These are phyloP conservation scores for Fusarium haematococcum DNA, from an alignment of 2,329 filamentous ascomycete species.

Conservation along the genomic window DNA sequence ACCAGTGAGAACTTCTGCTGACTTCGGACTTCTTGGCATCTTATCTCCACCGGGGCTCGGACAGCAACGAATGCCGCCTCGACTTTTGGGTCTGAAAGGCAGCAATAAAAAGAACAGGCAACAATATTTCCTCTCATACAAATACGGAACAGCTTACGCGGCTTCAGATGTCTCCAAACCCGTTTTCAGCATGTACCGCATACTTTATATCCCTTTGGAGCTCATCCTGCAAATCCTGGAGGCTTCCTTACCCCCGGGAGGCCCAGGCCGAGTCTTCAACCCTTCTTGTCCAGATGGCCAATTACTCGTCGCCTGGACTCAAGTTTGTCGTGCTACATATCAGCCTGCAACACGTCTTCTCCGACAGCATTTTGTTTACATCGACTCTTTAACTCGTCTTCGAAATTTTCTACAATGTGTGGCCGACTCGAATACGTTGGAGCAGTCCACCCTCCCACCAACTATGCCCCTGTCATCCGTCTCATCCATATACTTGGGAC, in stretches of 20 bases:
- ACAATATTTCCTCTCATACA: background rate
- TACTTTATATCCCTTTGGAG: conserved; percentile 20
- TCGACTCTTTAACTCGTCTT: conserved; percentile 11
- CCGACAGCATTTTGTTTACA: conserved; percentile 21
- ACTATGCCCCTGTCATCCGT: background rate
- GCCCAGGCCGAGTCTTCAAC: conserved; percentile 13
- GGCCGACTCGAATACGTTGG: background rate
- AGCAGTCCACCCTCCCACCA: conserved; percentile 1
- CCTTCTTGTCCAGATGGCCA: conserved; percentile 15
- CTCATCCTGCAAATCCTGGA: conserved; percentile 29
- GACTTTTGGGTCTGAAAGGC: background rate
- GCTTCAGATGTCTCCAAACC: too few relatives aligned
- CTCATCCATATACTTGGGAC: conserved; percentile 25
- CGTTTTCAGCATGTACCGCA: background rate
- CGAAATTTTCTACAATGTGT: conserved; percentile 7
- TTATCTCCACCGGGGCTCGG: background rate
- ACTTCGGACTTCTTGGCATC: background rate
- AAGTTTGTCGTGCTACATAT: conserved; percentile 30
- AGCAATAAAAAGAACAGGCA: background rate
- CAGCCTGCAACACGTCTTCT: conserved; percentile 9
- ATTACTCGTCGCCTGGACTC: conserved; percentile 20
- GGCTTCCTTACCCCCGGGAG: conserved; percentile 4
- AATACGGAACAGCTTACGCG: background rate
- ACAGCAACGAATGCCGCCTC: background rate
- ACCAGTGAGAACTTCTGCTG: background rate